phyloP scores from a whole-genome alignment of 2,329 filamentous ascomycete species.

The Aspergillus sp. region DNA sequence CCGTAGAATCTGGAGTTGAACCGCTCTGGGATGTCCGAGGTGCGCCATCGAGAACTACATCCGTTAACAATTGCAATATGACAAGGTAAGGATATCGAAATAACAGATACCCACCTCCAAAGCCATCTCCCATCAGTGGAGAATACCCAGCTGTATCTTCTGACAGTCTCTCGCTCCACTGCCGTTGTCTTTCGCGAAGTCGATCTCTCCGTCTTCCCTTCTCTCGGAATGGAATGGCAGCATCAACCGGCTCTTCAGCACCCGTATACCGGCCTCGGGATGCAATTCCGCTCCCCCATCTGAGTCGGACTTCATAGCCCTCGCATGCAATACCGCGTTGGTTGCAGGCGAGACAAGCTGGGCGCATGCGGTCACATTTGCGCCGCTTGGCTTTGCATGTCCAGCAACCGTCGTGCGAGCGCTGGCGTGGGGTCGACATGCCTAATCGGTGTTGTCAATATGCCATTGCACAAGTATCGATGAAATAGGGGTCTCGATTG shows the following conservation, averaged over 20 bases:
- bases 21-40: background rate
- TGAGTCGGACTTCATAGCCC: conserved; percentile 30
- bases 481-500: too few species aligned
- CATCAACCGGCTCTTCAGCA: conserved; percentile 24
- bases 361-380: conserved; percentile 26
- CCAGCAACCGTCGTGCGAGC: conserved; percentile 28
- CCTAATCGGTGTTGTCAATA: conserved; percentile 11
- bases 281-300: conserved; percentile 30
- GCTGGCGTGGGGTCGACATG: conserved; percentile 26
- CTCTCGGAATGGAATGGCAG: conserved; percentile 19
- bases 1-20: too few species aligned
- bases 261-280: conserved; percentile 31
- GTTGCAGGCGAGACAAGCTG: conserved; percentile 22
- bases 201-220: conserved; percentile 27
- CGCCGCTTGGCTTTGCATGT: conserved; percentile 29
- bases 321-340: conserved; percentile 25
- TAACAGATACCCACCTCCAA: background rate
- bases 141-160: background rate
- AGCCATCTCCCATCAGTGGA: background rate
- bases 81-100: background rate
- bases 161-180: background rate
- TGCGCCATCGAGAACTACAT: background rate
- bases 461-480: background rate
- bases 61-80: background rate
- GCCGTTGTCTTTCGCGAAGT: conserved; percentile 13